Conservation (phyloP, 768 basidiomycete genomes). For the Lactarius tabidus region DNA sequence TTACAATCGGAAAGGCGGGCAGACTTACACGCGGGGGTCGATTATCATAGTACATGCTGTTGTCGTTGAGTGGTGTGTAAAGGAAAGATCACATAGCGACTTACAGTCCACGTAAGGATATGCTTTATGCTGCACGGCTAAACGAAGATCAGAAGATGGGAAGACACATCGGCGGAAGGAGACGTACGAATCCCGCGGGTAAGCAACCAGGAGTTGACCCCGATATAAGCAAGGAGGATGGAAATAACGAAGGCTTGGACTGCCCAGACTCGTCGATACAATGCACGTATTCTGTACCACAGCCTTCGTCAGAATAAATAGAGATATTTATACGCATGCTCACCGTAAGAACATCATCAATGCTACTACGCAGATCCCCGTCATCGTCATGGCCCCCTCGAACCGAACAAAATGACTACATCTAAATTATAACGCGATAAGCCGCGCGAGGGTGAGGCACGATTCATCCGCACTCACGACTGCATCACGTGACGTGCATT, state of each 20-base stretch:
- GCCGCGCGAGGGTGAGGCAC: neutral
- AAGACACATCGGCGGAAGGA: neutral
- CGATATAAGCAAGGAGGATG: slow-evolving; percentile 42
- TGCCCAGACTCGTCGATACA: slow-evolving; percentile 30
- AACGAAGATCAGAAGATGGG: neutral
- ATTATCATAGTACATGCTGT: slow-evolving; percentile 44
- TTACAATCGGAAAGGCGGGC: too few species aligned
- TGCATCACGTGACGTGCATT: neutral
- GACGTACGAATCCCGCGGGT: slow-evolving; percentile 45
- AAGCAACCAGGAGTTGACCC: slow-evolving; percentile 53
- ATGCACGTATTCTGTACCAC: slow-evolving; percentile 31
- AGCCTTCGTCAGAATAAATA: neutral
- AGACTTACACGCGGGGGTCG: slow-evolving; percentile 28
- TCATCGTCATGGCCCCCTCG: slow-evolving; percentile 45
- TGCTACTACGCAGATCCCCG: slow-evolving; percentile 48
- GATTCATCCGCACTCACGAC: neutral
- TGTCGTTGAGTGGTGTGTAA: neutral
- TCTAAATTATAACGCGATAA: neutral
- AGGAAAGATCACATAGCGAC: neutral
- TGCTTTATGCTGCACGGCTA: slow-evolving; percentile 5
- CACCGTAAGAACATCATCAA: slow-evolving; percentile 58
- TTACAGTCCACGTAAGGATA: slow-evolving; percentile 9
- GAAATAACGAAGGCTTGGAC: slow-evolving; percentile 29
- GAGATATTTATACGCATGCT: slow-evolving; percentile 10
- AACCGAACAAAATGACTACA: slow-evolving; percentile 34